These are phyloP conservation scores for Tuber melanosporum DNA, from an alignment of 495 filamentous ascomycete species.

Conservation along the genomic window DNA sequence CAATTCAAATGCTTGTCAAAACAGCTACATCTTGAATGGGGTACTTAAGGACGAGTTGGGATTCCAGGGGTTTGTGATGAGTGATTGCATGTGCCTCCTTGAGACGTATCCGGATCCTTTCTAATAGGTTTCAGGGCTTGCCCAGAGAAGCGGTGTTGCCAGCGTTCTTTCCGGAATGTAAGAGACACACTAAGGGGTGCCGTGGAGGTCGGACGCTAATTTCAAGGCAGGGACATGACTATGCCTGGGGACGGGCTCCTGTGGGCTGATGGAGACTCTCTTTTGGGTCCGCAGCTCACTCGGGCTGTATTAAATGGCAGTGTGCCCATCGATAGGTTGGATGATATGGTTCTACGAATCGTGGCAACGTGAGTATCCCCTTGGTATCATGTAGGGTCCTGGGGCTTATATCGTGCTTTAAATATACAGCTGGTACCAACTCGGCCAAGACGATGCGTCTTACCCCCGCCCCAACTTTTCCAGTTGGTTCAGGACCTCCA, in stretches of 20 bases:
- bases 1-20: constrained; percentile 83
- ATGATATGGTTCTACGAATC: constrained; percentile 90
- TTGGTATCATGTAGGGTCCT: not conserved
- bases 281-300: constrained; percentile 76
- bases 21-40: constrained; percentile 85
- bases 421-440: constrained; percentile 57
- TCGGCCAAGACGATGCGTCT: constrained; percentile 59
- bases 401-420: not conserved
- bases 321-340: constrained; percentile 71
- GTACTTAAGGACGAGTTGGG: constrained; percentile 91
- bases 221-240: constrained; percentile 60
- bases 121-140: constrained; percentile 49
- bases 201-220: not conserved
- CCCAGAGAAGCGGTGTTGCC: constrained; percentile 72
- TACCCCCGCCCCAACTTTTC: constrained; percentile 67
- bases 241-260: constrained; percentile 86
- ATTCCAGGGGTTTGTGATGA: constrained; percentile 90
- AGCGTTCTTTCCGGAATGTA: constrained; percentile 69
- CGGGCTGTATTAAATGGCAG: constrained; percentile 73
- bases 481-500: constrained; percentile 48
- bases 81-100: constrained; percentile 55
- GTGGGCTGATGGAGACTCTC: constrained; percentile 69
- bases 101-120: not conserved
- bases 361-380: constrained; percentile 51
- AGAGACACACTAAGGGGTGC: not conserved